Percentiles rank a stretch among this genome's conserved stretches.
These are phyloP conservation scores for Gonapodya sp. DNA, from an alignment of 192 early-diverging fungal species.

Conservation along the genomic window DNA sequence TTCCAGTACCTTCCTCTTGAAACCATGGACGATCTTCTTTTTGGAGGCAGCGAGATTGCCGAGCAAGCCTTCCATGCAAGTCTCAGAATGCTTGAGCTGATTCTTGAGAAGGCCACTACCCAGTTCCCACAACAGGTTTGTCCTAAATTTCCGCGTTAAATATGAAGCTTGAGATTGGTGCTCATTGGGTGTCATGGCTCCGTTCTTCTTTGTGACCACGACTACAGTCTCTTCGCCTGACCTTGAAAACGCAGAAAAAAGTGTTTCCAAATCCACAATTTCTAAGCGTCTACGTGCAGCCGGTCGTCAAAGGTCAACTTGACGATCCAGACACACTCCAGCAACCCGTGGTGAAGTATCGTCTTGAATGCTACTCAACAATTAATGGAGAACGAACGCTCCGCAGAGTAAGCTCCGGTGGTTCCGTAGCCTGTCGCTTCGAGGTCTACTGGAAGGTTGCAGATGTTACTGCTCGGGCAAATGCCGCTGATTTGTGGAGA, in stretches of 20 bases:
- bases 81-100: background rate
- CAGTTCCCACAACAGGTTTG: background rate
- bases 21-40: conserved; percentile 73
- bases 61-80: conserved; percentile 50
- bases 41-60: conserved; percentile 57
- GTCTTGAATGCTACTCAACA: background rate
- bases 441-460: background rate
- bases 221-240: background rate
- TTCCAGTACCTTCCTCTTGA: conserved; percentile 83
- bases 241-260: background rate
- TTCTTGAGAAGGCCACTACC: background rate
- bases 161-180: background rate
- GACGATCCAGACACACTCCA: background rate
- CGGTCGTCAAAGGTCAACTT: background rate
- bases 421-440: background rate
- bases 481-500: background rate
- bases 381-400: background rate
- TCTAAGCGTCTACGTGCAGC: background rate
- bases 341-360: too few species aligned
- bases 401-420: background rate
- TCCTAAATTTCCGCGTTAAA: background rate
- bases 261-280: background rate
- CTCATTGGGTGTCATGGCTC: too few species aligned
- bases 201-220: too few species aligned
- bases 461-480: background rate